These are phyloP conservation scores for Exserohilum rostratum DNA, from an alignment of 2,329 filamentous ascomycete genomes.

Conservation along the genomic window DNA sequence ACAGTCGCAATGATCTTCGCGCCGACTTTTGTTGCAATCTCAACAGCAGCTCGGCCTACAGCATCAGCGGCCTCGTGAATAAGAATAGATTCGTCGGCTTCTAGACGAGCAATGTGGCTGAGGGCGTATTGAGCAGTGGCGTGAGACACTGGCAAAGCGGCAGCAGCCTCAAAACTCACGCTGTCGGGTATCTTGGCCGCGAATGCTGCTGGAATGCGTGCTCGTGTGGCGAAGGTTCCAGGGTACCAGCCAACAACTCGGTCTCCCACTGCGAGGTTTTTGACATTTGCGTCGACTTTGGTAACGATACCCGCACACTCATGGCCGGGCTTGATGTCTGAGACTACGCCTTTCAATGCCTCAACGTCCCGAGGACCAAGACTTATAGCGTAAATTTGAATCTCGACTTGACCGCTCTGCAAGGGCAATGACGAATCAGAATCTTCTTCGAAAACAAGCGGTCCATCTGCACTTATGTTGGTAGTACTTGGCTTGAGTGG, in stretches of 20 bases:
- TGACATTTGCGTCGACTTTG: conserved; percentile 13
- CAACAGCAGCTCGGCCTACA: conserved; percentile 15
- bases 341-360: conserved; percentile 34
- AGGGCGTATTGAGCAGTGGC: conserved; percentile 25
- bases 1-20: conserved; percentile 38
- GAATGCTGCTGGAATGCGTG: conserved; percentile 5
- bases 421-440: background rate
- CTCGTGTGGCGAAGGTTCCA: conserved; percentile 8
- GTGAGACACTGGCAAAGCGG: conserved; percentile 24
- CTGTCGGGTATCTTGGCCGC: conserved; percentile 15
- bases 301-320: conserved; percentile 29
- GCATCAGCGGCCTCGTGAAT: conserved; percentile 34
- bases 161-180: conserved; percentile 23
- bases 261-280: conserved; percentile 22
- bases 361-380: conserved; percentile 19
- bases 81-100: conserved; percentile 28
- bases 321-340: conserved; percentile 6
- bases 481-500: conserved; percentile 1
- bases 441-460: conserved; percentile 18
- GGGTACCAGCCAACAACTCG: conserved; percentile 16
- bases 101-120: conserved; percentile 17
- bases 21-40: conserved; percentile 19
- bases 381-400: conserved; percentile 36
- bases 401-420: conserved; percentile 34
- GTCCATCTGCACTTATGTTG: background rate